Evolutionary conservation across 768 basidiomycete species (phyloP).

Genomic region (Podaxis sp.): DNA sequence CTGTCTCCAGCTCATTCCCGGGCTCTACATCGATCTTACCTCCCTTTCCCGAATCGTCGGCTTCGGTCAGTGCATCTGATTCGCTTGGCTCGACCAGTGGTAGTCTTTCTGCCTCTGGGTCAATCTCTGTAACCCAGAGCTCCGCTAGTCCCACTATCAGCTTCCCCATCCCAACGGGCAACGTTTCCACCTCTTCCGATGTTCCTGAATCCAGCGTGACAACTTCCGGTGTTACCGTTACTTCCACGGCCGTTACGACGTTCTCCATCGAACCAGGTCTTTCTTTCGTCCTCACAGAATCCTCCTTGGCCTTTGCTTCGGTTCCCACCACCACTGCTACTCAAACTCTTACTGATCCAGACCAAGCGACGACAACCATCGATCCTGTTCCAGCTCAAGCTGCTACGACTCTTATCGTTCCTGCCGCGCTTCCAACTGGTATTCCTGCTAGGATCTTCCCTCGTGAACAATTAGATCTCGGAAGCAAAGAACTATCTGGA

Average conservation of each 20-base stretch:
- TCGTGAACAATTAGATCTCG: constrained; percentile 24
- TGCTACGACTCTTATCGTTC: constrained; percentile 25
- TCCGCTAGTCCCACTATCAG: constrained; percentile 16
- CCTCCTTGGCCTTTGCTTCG: constrained; percentile 40
- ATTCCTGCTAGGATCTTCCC: constrained; percentile 66
- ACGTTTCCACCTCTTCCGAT: not conserved
- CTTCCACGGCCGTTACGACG: constrained; percentile 21
- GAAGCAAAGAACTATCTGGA: constrained; percentile 28
- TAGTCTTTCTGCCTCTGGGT: not conserved
- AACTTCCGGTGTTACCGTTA: constrained; percentile 9
- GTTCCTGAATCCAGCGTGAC: not conserved
- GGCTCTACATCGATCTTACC: not conserved
- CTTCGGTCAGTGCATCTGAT: not conserved
- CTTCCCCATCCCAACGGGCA: constrained; percentile 21
- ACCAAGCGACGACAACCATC: constrained; percentile 38
- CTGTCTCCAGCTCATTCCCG: not conserved
- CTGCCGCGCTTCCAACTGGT: constrained; percentile 50
- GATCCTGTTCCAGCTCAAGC: constrained; percentile 14
- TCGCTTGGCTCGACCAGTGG: not conserved
- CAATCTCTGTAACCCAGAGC: not conserved
- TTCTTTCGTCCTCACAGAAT: constrained; percentile 44
- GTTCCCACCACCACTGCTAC: constrained; percentile 27
- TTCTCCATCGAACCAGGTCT: constrained; percentile 40
- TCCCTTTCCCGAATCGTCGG: not conserved
- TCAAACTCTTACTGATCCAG: constrained; percentile 42